phyloP scores from a whole-genome alignment of 176 grass and related monocot genomes.

The Otatea glauca region DNA sequence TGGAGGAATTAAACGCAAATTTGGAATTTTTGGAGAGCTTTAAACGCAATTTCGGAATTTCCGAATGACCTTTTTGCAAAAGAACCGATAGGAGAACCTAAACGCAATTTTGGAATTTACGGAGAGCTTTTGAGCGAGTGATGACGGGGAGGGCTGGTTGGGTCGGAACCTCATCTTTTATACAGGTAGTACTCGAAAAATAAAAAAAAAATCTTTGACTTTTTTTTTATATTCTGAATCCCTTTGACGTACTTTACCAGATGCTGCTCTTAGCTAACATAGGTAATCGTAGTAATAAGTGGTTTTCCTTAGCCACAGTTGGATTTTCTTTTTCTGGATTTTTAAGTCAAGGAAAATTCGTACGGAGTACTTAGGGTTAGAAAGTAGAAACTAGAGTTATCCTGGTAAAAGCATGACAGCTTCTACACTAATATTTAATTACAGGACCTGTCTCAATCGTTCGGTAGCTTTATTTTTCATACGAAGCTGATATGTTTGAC shows the following conservation, averaged over 20 bases:
- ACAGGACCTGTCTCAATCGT: slow-evolving; percentile 40
- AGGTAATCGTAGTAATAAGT: background rate
- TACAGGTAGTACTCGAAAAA: too few species aligned
- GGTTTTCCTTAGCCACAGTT: background rate
- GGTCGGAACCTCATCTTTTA: too few species aligned
- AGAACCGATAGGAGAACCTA: too few species aligned
- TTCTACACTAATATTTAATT: background rate
- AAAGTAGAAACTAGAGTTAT: slow-evolving; percentile 4
- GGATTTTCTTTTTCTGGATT: background rate
- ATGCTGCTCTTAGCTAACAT: background rate
- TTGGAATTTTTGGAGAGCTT: too few species aligned
- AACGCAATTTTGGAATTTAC: too few species aligned
- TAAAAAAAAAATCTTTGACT: too few species aligned
- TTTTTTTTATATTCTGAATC: background rate
- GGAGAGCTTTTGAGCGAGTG: too few species aligned
- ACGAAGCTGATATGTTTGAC: slow-evolving; percentile 52
- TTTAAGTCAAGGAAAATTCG: background rate
- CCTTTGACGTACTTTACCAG: background rate
- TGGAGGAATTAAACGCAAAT: too few species aligned
- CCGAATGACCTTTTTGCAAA: too few species aligned
- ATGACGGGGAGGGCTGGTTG: too few species aligned
- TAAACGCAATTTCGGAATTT: too few species aligned
- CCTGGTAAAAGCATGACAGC: slow-evolving; percentile 1
- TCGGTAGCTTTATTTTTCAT: slow-evolving; percentile 48
- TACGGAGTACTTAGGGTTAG: background rate